These are phyloP conservation scores for Dioscorea dumetorum DNA, from an alignment of 106 monocot species.

Conservation along the genomic window DNA sequence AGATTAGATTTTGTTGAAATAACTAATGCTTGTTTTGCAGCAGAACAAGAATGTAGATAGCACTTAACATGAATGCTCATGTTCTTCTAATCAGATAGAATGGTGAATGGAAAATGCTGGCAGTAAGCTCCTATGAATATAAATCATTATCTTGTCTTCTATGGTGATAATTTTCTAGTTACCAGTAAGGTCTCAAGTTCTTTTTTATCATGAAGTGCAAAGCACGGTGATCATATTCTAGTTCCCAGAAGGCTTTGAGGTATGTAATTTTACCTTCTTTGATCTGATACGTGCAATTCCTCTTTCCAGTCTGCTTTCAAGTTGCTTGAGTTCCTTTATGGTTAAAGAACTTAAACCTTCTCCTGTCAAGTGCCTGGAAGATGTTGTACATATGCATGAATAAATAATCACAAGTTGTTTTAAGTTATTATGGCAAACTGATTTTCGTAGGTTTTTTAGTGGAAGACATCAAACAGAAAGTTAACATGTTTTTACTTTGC, in stretches of 20 bases:
- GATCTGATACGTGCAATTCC: conserved; percentile 73
- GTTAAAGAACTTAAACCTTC: conserved; percentile 38
- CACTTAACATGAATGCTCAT: background rate
- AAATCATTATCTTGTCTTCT: too few relatives aligned
- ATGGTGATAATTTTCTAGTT: too few relatives aligned
- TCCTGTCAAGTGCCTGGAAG: conserved; percentile 47
- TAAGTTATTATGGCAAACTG: background rate
- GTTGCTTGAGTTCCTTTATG: conserved; percentile 76
- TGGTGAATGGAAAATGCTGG: too few relatives aligned
- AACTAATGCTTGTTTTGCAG: too few relatives aligned
- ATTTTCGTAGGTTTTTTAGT: background rate
- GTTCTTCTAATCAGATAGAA: too few relatives aligned
- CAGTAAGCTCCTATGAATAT: too few relatives aligned
- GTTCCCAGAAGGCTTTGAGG: background rate
- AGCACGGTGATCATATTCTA: too few relatives aligned
- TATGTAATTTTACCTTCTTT: conserved; percentile 54
- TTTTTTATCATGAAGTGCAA: too few relatives aligned
- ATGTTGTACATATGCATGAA: background rate
- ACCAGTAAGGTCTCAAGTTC: too few relatives aligned
- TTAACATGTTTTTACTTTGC: background rate
- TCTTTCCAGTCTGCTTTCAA: conserved; percentile 77
- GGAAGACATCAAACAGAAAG: background rate
- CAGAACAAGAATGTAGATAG: background rate
- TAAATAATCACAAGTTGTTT: background rate
- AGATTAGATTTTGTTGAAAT: background rate